phyloP scores from a whole-genome alignment of 176 grass and related monocot species.

The Olyra latifolia region DNA sequence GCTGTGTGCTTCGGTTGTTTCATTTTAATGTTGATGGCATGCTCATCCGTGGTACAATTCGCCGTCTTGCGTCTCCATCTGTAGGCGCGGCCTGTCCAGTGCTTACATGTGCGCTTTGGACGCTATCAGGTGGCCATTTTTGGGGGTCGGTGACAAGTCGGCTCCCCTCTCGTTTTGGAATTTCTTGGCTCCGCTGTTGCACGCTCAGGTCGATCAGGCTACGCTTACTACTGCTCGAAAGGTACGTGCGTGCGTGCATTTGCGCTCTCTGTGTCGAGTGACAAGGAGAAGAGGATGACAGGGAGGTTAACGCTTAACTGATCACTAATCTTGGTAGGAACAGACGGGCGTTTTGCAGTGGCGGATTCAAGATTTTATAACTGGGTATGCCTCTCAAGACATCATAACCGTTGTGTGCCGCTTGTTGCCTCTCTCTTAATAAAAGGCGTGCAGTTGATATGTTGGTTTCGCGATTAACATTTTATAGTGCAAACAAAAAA shows the following conservation, averaged over 20 bases:
- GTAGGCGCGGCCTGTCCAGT: not conserved
- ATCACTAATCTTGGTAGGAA: constrained; percentile 28
- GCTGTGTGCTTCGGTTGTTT: not conserved
- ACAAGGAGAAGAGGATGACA: constrained; percentile 25
- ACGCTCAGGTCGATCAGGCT: no score
- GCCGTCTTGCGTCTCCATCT: not conserved
- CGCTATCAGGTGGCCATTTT: constrained; percentile 31
- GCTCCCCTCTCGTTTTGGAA: constrained; percentile 11
- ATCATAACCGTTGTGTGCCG: no score
- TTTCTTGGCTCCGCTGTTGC: constrained; percentile 24
- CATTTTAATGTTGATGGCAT: constrained; percentile 22
- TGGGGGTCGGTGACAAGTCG: constrained; percentile 12
- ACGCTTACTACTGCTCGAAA: not conserved
- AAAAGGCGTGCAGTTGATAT: no score
- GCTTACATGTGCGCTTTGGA: constrained; percentile 22
- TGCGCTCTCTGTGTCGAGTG: not conserved
- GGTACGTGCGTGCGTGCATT: not conserved
- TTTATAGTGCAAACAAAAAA: no score
- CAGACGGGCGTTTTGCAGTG: not conserved
- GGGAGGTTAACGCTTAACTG: not conserved
- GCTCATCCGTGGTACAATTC: constrained; percentile 8
- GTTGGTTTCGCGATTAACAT: no score
- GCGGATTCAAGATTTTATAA: no score
- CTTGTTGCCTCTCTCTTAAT: no score
- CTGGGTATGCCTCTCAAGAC: no score